phyloP scores from a whole-genome alignment of 1,284 basidiomycete genomes.

The Lentinula novae-zelandiae region DNA sequence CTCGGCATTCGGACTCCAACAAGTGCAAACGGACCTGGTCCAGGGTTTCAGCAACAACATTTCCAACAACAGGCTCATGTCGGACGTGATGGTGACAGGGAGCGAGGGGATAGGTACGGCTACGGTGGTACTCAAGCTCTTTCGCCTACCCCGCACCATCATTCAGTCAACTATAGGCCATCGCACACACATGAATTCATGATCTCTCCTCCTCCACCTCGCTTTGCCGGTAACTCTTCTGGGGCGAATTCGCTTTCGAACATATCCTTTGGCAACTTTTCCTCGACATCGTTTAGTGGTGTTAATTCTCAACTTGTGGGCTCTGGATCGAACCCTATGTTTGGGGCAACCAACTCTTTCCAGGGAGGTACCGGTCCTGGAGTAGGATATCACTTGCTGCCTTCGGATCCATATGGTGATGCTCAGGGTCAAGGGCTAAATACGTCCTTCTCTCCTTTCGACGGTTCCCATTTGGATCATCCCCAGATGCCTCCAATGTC shows the following conservation, averaged over 20 bases:
- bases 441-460: slow-evolving; percentile 61
- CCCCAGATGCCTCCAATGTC: slow-evolving; percentile 18
- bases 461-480: slow-evolving; percentile 36
- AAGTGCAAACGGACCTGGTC: slow-evolving; percentile 43
- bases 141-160: slow-evolving; percentile 35
- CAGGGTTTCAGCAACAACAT: slow-evolving; percentile 52
- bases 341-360: neutral
- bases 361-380: slow-evolving; percentile 17
- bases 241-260: slow-evolving; percentile 16
- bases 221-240: slow-evolving; percentile 51
- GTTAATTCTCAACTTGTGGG: neutral
- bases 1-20: slow-evolving; percentile 81
- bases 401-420: slow-evolving; percentile 17
- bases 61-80: slow-evolving; percentile 28
- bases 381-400: slow-evolving; percentile 29
- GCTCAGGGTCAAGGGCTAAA: slow-evolving; percentile 18
- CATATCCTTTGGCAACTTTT: slow-evolving; percentile 17
- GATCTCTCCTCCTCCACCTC: slow-evolving; percentile 56
- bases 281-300: neutral
- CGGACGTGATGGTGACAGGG: slow-evolving; percentile 23
- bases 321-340: slow-evolving; percentile 1
- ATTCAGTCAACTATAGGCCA: slow-evolving; percentile 15
- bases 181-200: slow-evolving; percentile 33
- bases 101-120: slow-evolving; percentile 29
- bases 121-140: slow-evolving; percentile 28